These are phyloP conservation scores for Plectosphaerella cucumerina DNA, from an alignment of 2,329 filamentous ascomycete species.

Conservation along the genomic window DNA sequence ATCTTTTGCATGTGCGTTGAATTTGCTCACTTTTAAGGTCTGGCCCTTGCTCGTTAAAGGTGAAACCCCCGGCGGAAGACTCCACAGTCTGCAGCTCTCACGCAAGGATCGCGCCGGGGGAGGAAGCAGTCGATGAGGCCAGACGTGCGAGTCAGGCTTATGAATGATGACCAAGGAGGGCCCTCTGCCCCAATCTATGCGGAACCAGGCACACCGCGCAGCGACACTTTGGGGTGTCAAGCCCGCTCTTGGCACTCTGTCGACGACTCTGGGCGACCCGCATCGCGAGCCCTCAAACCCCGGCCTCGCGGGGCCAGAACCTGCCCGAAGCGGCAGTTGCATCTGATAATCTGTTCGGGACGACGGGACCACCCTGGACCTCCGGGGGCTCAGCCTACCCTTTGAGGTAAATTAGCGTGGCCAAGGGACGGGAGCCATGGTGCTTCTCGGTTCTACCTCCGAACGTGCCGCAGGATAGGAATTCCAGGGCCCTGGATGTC, in stretches of 20 bases:
- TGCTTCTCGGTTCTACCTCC: background rate
- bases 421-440: background rate
- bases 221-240: too few species aligned
- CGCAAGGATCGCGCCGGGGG: too few species aligned
- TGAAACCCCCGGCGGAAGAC: too few species aligned
- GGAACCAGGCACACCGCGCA: too few species aligned
- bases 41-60: too few species aligned
- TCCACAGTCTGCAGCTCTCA: too few species aligned
- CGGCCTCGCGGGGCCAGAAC: background rate
- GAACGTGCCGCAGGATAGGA: background rate
- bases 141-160: too few species aligned
- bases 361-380: background rate
- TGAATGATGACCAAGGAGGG: too few species aligned
- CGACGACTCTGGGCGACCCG: background rate
- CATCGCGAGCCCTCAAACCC: background rate
- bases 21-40: too few species aligned
- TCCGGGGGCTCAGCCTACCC: background rate
- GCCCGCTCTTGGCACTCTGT: background rate
- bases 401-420: background rate
- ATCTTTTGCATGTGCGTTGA: too few species aligned
- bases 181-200: too few species aligned
- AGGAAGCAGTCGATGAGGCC: too few species aligned
- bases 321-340: background rate
- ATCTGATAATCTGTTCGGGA: background rate
- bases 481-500: background rate